These are phyloP conservation scores for Fusarium floridanum DNA, from an alignment of 2,329 filamentous ascomycete genomes.

Conservation along the genomic window DNA sequence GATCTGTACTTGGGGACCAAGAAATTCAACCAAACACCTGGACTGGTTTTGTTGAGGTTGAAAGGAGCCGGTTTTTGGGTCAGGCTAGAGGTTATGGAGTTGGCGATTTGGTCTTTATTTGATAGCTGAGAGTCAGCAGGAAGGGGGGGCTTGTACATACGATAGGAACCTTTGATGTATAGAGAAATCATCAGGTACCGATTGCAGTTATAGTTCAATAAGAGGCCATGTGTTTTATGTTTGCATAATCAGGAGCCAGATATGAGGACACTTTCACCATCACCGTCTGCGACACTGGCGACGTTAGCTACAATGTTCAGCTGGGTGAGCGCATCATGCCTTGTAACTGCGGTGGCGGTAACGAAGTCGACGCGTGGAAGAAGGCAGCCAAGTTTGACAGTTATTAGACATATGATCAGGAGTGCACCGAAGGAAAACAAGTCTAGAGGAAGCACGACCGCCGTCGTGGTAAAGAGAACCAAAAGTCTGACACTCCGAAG, in stretches of 20 bases:
- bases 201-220: not conserved
- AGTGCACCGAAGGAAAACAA: not conserved
- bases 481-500: not conserved
- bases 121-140: not conserved
- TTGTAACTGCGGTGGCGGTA: not conserved
- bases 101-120: not conserved
- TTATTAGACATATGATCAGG: not conserved
- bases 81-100: not conserved
- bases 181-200: not conserved
- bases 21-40: not conserved
- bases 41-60: not conserved
- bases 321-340: not conserved
- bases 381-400: not conserved
- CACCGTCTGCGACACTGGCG: not conserved
- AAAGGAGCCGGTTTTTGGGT: not conserved
- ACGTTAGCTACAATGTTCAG: not conserved
- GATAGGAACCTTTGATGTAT: not conserved
- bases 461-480: not conserved
- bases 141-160: not conserved
- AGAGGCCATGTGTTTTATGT: not conserved
- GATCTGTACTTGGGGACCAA: not conserved
- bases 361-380: not conserved
- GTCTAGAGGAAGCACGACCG: not conserved
- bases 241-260: not conserved
- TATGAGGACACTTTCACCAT: not conserved